Evolutionary conservation across 345 rosid species (phyloP), one percentile per base, ranked within the genome.

Genomic region (Psidium friedrichsthalianum): DNA sequence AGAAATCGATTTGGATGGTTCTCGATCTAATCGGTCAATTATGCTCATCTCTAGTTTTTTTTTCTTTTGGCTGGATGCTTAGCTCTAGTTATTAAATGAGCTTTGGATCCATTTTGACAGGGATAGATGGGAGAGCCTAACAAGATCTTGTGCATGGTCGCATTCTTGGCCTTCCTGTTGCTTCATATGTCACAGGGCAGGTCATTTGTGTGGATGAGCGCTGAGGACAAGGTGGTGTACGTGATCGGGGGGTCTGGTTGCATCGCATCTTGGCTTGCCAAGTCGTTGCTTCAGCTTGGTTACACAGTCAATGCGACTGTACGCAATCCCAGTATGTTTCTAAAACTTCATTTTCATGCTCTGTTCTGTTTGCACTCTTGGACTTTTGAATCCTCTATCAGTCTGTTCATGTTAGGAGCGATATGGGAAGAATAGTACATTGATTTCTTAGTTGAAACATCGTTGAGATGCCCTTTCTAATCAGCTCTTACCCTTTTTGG

Each of bases 101-200:
- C 6, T 44, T 44, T 44, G 47, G 47, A 44, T 44, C 47, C 47
- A 44, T 6, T 44, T 44, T 5, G 6, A 44, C 7, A 44, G 8
- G 3, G 3, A 4, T 51, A 51, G 14, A 51, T 51, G 6, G 90
- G 86, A 53, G 91, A 92, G 85, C 86, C 91, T 1, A 44, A 69
- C 24, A 91, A 90, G 86, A 90, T 90, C n/a, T 88, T 92, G 5
- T 87, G 90, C 11, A 51, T 87, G 78, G 93, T 89, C n/a, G 92
- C 89, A 36, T 92, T 84, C 92, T 92, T 56, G 88, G 93, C 87
- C 85, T 92, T 2, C 92, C 92, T 3, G 90, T 91, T 49, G 91
- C 94, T 59, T 91, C 94, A 9, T 92, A 92, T 82, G 83, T 91
- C 82, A 92, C 94, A 0, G 92, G 93, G 15, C 93, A 92, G 86